Evolutionary conservation across 1,139 yeast genomes (phyloP).

Genomic region (Lizanozyma gosingica): DNA sequence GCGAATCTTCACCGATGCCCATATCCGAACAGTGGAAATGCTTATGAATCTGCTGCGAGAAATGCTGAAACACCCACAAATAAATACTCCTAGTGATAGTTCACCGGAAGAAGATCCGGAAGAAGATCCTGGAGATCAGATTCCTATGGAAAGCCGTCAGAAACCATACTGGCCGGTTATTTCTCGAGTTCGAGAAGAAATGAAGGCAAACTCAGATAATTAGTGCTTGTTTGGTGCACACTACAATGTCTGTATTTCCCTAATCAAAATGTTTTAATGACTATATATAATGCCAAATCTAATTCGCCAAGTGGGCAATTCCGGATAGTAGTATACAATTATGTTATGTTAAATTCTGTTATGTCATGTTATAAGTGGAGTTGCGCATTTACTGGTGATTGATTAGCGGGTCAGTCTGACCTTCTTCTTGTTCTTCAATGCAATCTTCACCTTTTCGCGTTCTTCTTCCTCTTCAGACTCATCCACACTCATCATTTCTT

Average conservation of each 20-base stretch:
- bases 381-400: no score
- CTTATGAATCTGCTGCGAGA: background rate
- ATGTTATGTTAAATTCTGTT: no score
- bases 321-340: background rate
- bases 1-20: background rate
- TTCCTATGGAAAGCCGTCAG: no score
- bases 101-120: background rate
- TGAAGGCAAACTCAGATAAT: no score
- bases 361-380: no score
- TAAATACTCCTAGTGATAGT: background rate
- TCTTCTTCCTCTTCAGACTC: conserved; percentile 33
- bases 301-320: background rate
- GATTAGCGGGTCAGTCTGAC: conserved; percentile 1
- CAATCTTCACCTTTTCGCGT: conserved; percentile 34
- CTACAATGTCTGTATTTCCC: background rate
- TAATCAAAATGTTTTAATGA: conserved; percentile 1
- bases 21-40: background rate
- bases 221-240: conserved; percentile 1
- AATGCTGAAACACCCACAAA: background rate
- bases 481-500: conserved; percentile 15
- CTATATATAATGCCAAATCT: conserved; percentile 1
- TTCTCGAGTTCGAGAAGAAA: no score
- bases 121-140: background rate
- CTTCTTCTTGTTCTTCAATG: conserved; percentile 27
- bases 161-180: conserved; percentile 11